Conservation (phyloP, 768 basidiomycete genomes). For the Mrakia gelida region DNA sequence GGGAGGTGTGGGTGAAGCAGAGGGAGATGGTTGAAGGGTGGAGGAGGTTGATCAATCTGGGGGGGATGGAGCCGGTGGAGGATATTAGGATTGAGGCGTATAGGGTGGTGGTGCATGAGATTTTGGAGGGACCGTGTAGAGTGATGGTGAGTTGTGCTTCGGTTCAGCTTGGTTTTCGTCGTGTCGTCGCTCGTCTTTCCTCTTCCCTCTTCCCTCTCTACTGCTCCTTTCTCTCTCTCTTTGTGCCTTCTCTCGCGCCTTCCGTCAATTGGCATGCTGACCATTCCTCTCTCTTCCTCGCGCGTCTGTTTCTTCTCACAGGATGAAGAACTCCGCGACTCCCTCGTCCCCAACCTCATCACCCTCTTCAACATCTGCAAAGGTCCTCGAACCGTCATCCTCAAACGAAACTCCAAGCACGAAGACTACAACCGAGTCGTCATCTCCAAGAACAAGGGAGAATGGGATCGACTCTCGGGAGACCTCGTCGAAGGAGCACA, state of each 20-base stretch:
- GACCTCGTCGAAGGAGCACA: slow-evolving; percentile 38
- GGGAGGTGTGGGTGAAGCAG: slow-evolving; percentile 39
- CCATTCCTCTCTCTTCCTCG: neutral
- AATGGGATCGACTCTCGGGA: slow-evolving; percentile 36
- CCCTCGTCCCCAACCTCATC: slow-evolving; percentile 41
- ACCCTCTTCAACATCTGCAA: slow-evolving; percentile 38
- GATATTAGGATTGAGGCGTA: slow-evolving; percentile 41
- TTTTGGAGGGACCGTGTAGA: slow-evolving; percentile 37
- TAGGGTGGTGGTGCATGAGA: slow-evolving; percentile 35
- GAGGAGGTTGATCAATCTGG: slow-evolving; percentile 40
- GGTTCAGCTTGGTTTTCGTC: neutral
- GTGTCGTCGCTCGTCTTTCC: no score
- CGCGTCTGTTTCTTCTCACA: slow-evolving; percentile 6
- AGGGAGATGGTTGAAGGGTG: slow-evolving; percentile 37
- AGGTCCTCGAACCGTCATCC: slow-evolving; percentile 42
- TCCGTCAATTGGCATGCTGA: no score
- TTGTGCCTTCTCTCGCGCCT: no score
- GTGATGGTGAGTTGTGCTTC: slow-evolving; percentile 39
- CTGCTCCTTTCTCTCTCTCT: neutral
- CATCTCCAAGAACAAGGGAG: slow-evolving; percentile 34
- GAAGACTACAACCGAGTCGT: slow-evolving; percentile 41
- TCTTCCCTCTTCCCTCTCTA: neutral
- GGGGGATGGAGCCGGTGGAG: slow-evolving; percentile 38
- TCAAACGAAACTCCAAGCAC: slow-evolving; percentile 37
- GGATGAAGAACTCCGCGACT: slow-evolving; percentile 41